A percentile compares a stretch with the other conserved stretches of the same genome.
phyloP scores from a whole-genome alignment of 2,329 filamentous ascomycete genomes.

The Helotiales sp. region DNA sequence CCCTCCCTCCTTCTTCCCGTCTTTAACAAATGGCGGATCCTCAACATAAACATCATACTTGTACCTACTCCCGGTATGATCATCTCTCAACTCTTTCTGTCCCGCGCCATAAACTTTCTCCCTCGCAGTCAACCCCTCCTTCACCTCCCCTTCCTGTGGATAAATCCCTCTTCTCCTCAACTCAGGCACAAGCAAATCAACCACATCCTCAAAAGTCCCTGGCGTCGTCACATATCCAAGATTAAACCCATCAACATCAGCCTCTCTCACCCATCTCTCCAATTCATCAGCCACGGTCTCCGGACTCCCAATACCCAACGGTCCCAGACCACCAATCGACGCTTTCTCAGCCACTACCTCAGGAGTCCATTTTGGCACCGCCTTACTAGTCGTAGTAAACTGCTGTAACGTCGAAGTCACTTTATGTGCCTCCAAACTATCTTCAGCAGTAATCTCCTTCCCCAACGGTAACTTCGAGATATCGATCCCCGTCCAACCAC shows the following conservation, averaged over 20 bases:
- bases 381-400: conserved; percentile 49
- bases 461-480: conserved; percentile 57
- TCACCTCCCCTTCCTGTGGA: conserved; percentile 33
- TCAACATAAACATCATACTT: conserved; percentile 64
- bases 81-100: conserved; percentile 53
- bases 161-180: conserved; percentile 56
- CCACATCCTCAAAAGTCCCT: conserved; percentile 66
- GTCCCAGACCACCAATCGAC: conserved; percentile 65
- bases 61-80: conserved; percentile 59
- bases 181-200: conserved; percentile 65
- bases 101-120: conserved; percentile 65
- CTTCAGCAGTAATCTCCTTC: conserved; percentile 54
- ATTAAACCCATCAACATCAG: conserved; percentile 75
- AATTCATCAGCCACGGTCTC: conserved; percentile 63
- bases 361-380: conserved; percentile 63
- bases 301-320: conserved; percentile 44
- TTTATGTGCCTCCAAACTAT: conserved; percentile 53
- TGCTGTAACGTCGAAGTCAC: conserved; percentile 49
- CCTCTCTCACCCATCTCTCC: conserved; percentile 66
- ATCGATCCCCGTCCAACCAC: conserved; percentile 72
- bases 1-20: conserved; percentile 1
- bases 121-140: conserved; percentile 48
- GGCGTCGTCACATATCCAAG: conserved; percentile 67
- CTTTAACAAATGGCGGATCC: conserved; percentile 40
- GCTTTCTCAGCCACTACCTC: conserved; percentile 67